A percentile compares a stretch with the other conserved stretches of the same genome.
Evolutionary conservation across 257 asterid genomes (phyloP).

Genomic region (Scutellaria baicalensis): DNA sequence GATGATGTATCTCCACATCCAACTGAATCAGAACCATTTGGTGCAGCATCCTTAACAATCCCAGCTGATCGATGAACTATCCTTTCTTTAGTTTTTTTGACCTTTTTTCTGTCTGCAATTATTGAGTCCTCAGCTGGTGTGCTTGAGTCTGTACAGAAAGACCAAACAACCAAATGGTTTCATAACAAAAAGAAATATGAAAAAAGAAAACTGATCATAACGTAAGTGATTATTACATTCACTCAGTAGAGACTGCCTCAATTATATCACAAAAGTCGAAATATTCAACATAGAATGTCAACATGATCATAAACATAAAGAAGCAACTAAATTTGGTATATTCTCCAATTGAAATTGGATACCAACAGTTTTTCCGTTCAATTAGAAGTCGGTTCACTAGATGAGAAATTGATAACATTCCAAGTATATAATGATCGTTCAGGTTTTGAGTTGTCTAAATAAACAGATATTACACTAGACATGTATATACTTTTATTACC

Average conservation of each 20-base stretch:
- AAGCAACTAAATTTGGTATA: neutral
- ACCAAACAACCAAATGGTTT: neutral
- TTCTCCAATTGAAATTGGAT: neutral
- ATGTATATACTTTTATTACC: neutral
- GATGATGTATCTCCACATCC: constrained; percentile 1
- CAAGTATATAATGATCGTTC: too few relatives aligned
- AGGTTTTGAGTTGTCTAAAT: neutral
- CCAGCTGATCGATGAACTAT: constrained; percentile 23
- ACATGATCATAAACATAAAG: neutral
- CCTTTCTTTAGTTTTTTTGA: constrained; percentile 30
- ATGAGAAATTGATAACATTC: too few relatives aligned
- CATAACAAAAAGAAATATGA: neutral
- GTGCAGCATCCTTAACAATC: constrained; percentile 15
- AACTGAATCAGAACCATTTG: constrained; percentile 22
- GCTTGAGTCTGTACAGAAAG: constrained; percentile 50
- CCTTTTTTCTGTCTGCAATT: constrained; percentile 21
- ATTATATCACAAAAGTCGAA: too few relatives aligned
- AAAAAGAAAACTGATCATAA: neutral
- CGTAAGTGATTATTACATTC: neutral
- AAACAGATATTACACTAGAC: neutral
- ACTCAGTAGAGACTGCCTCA: too few relatives aligned
- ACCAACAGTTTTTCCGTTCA: neutral
- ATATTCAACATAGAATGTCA: neutral
- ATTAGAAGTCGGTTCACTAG: neutral
- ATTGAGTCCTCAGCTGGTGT: constrained; percentile 42